Base-by-base conservation (phyloP, 441 rosid genomes). In the Arabidopsis lyrata region DNA sequence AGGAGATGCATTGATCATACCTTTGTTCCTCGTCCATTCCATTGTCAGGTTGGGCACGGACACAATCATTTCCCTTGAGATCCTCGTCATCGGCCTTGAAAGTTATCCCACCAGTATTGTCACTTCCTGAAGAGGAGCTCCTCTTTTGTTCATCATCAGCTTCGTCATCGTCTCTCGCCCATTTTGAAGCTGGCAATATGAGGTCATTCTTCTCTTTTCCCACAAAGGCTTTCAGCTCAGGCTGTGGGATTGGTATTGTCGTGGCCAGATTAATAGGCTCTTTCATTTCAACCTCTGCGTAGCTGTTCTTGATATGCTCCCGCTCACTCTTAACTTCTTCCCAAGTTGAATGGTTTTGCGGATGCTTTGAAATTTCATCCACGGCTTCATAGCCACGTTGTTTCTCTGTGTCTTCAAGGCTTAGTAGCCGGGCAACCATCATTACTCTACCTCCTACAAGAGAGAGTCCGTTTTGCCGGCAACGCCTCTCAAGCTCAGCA, bases 381-480 rank as follows among this genome's bases (percentile, higher is more conserved):
- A 86, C 97, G 57, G 85, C 78, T 54, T 92, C 99, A 77, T 86
- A 92, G 34, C 91, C 88, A 72, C 95, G 90, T 83, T 86, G 98
- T 81, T 84, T 94, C 81, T 94, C 99, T 55, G 96, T 92, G 81
- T 96, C 98, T 81, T 94, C 99, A 63, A 96, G 90, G 81, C 96
- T 89, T 65, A 96, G 86, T 78, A 96, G 80, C 64, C 99, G 79
- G 13, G 96, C 84, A 86, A 96, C 99, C 99, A 96, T 96, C 85
- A 83, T 86, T 66, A 86, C 99, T 86, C 99, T 92, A 77, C 99
- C 99, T 74, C 99, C 99, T 72, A 89, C 84, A 66, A 93, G 99
- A 56, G 99, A 96, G 79, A 96, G 82, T 27, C 99, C 99, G 66
- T 96, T 96, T 81, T 96, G 98, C 66, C 98, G 87, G 77, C 99